Conservation (phyloP, 768 basidiomycete species). For the Amanita fuliginea region DNA sequence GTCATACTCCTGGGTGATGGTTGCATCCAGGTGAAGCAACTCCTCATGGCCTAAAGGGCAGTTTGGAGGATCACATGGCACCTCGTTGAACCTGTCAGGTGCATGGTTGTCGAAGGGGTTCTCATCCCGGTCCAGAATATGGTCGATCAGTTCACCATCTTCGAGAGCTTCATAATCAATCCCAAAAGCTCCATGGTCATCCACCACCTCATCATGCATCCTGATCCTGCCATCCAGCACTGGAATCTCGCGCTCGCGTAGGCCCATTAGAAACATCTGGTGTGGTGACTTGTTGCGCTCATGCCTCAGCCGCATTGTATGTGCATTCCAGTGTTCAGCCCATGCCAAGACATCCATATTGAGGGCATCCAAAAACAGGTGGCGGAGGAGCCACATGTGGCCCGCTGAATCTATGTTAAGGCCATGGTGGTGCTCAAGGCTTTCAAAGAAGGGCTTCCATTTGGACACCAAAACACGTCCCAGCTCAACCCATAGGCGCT, state of each 20-base stretch:
- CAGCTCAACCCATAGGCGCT: slow-evolving; percentile 26
- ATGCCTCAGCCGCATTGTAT: slow-evolving; percentile 10
- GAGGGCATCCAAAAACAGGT: slow-evolving; percentile 19
- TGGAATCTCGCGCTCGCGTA: not conserved
- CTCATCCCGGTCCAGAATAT: no score
- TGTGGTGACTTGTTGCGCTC: slow-evolving; percentile 5
- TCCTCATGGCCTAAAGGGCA: not conserved
- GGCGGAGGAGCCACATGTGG: no score
- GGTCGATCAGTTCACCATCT: no score
- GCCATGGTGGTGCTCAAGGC: slow-evolving; percentile 16
- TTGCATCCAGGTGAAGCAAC: not conserved
- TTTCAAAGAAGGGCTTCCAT: slow-evolving; percentile 22
- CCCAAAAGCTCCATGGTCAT: slow-evolving; percentile 6
- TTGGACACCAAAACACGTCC: slow-evolving; percentile 18
- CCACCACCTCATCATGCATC: not conserved
- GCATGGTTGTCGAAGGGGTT: no score
- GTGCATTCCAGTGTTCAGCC: slow-evolving; percentile 20
- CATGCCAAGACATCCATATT: slow-evolving; percentile 17
- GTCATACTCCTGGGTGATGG: not conserved
- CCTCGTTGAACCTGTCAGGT: no score
- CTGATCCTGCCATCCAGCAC: slow-evolving; percentile 5
- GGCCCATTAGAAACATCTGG: no score
- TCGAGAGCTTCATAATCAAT: slow-evolving; percentile 8
- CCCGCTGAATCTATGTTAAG: slow-evolving; percentile 12
- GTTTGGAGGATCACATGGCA: no score